Evolutionary conservation across 164 flowering plant genomes (phyloP).

Genomic region (Nymphaea thermarum): DNA sequence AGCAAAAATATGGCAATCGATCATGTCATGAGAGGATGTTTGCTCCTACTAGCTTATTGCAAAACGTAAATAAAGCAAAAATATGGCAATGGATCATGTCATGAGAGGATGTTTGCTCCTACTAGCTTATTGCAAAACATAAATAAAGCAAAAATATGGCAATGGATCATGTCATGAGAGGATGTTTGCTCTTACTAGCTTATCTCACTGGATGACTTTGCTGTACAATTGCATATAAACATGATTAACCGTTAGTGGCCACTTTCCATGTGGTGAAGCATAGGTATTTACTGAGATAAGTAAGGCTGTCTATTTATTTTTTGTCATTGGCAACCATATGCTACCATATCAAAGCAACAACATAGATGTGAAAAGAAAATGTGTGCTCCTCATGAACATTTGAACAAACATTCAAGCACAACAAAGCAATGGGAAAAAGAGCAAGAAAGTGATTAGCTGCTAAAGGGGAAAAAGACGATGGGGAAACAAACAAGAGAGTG

Average conservation of each 20-base stretch:
- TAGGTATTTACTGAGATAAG: neutral
- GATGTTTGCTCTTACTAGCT: too few species aligned
- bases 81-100: neutral
- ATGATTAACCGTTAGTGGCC: neutral
- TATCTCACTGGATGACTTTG: neutral
- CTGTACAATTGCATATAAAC: neutral
- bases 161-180: neutral
- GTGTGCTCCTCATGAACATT: too few species aligned
- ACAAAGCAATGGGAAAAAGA: too few species aligned
- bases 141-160: neutral
- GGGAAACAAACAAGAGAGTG: too few species aligned
- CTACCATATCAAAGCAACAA: too few species aligned
- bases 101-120: neutral
- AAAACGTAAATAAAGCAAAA: neutral
- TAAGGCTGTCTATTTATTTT: neutral
- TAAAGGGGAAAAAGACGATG: too few species aligned
- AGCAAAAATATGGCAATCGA: neutral
- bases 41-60: too few species aligned
- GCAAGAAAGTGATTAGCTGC: too few species aligned
- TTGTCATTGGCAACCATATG: too few species aligned
- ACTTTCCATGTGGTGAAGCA: neutral
- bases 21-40: neutral
- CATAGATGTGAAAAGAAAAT: too few species aligned
- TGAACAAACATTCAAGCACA: too few species aligned
- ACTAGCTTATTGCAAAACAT: too few species aligned